Conservation (phyloP, 1,284 basidiomycete genomes). For the Taiwanofungus camphoratus region DNA sequence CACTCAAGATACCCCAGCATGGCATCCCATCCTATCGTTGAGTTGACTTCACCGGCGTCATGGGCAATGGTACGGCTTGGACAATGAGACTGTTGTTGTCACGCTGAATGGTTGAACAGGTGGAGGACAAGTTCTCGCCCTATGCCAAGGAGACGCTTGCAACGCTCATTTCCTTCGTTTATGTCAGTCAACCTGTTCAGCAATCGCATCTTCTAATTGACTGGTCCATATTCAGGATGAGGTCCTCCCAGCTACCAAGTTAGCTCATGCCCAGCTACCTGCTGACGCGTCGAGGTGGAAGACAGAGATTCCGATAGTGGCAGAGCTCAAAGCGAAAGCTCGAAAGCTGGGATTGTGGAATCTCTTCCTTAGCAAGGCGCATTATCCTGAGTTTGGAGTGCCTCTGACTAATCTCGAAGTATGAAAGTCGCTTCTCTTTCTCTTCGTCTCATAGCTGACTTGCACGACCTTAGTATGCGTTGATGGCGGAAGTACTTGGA, state of each 20-base stretch:
- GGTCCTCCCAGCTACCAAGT: slow-evolving; percentile 71
- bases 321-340: slow-evolving; percentile 85
- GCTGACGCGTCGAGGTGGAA: slow-evolving; percentile 81
- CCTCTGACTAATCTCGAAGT: slow-evolving; percentile 91
- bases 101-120: slow-evolving; percentile 35
- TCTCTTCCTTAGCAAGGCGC: slow-evolving; percentile 89
- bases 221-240: slow-evolving; percentile 67
- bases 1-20: slow-evolving; percentile 27
- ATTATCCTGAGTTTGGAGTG: slow-evolving; percentile 88
- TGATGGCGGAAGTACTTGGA: slow-evolving; percentile 94
- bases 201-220: not conserved
- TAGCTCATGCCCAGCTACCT: slow-evolving; percentile 84
- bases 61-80: slow-evolving; percentile 66
- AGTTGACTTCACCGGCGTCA: slow-evolving; percentile 73
- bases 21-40: slow-evolving; percentile 60
- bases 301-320: slow-evolving; percentile 75
- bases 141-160: slow-evolving; percentile 83
- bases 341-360: slow-evolving; percentile 93
- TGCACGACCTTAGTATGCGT: slow-evolving; percentile 65
- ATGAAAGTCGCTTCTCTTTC: slow-evolving; percentile 16
- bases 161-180: slow-evolving; percentile 81
- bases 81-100: not conserved
- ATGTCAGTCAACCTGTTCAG: slow-evolving; percentile 45
- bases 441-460: slow-evolving; percentile 1
- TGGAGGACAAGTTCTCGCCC: slow-evolving; percentile 88